A percentile compares a stretch with the other conserved stretches of the same genome.
Evolutionary conservation across 176 grass and related monocot species (phyloP).

Genomic region (Rhipidocladum racemiflorum): DNA sequence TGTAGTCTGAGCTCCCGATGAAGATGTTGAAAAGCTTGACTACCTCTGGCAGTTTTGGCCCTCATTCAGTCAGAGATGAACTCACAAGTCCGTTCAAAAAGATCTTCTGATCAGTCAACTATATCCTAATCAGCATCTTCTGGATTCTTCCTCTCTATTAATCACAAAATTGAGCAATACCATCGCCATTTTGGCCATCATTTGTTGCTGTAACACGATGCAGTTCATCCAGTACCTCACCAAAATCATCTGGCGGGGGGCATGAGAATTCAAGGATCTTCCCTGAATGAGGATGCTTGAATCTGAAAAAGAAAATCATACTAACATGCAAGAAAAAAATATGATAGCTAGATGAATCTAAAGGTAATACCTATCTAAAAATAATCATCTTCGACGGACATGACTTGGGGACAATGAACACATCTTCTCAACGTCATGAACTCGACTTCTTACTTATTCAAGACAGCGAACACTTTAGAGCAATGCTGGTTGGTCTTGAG

Average conservation of each 20-base stretch:
- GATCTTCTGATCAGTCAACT: background rate
- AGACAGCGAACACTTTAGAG: no score
- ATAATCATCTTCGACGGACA: no score
- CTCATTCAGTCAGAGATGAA: conserved; percentile 28
- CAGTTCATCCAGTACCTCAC: conserved; percentile 48
- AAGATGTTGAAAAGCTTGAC: conserved; percentile 34
- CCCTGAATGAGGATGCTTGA: conserved; percentile 74
- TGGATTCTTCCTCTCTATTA: background rate
- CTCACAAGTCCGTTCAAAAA: conserved; percentile 20
- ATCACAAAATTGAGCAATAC: background rate
- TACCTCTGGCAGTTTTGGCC: conserved; percentile 18
- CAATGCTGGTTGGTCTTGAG: no score
- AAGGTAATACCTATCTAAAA: conserved; percentile 30
- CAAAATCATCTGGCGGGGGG: conserved; percentile 70
- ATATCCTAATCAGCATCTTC: background rate
- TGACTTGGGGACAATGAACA: no score
- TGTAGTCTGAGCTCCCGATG: background rate
- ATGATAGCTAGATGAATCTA: background rate
- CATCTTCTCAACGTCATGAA: no score
- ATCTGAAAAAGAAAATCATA: conserved; percentile 41
- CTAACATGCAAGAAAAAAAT: background rate
- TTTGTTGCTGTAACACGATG: conserved; percentile 7
- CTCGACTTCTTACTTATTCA: no score
- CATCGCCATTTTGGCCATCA: background rate
- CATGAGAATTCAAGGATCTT: conserved; percentile 70